Percentiles rank a stretch among this genome's conserved stretches.
Evolutionary conservation across 192 early-diverging fungal genomes (phyloP).

Genomic region (Geranomyces variabilis): DNA sequence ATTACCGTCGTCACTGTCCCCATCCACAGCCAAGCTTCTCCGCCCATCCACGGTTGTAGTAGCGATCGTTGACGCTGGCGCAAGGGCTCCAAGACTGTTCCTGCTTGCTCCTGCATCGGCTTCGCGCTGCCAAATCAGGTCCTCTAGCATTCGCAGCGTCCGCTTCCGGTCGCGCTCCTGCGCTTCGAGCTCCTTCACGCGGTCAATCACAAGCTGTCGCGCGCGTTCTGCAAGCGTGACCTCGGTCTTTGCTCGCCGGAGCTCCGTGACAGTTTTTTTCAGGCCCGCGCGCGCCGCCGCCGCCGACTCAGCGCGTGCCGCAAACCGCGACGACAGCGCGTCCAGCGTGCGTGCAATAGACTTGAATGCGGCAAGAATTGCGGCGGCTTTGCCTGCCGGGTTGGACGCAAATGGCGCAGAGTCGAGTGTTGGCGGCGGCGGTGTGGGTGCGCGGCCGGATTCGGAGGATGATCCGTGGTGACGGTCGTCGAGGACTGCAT

Average conservation of each 20-base stretch:
- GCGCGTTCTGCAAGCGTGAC: constrained; percentile 6
- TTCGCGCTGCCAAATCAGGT: neutral
- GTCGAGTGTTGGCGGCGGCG: neutral
- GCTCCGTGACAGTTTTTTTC: neutral
- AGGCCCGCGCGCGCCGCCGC: neutral
- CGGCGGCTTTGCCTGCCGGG: neutral
- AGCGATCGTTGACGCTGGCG: too few relatives aligned
- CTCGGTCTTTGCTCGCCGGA: constrained; percentile 1
- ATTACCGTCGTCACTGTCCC: too few relatives aligned
- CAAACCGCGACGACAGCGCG: neutral
- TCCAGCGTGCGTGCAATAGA: neutral
- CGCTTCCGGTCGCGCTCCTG: neutral
- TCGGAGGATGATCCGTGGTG: neutral
- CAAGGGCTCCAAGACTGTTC: too few relatives aligned
- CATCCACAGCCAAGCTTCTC: too few relatives aligned
- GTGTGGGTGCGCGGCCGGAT: neutral
- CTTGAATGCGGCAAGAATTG: neutral
- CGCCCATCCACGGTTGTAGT: too few relatives aligned
- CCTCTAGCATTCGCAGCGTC: neutral
- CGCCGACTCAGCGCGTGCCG: neutral
- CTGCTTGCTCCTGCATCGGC: too few relatives aligned
- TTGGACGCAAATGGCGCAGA: neutral
- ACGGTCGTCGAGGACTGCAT: neutral
- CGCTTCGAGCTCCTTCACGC: constrained; percentile 10
- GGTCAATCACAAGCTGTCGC: neutral